Conservation (phyloP, 257 asterid species). For the Marsdenia floribunda region DNA sequence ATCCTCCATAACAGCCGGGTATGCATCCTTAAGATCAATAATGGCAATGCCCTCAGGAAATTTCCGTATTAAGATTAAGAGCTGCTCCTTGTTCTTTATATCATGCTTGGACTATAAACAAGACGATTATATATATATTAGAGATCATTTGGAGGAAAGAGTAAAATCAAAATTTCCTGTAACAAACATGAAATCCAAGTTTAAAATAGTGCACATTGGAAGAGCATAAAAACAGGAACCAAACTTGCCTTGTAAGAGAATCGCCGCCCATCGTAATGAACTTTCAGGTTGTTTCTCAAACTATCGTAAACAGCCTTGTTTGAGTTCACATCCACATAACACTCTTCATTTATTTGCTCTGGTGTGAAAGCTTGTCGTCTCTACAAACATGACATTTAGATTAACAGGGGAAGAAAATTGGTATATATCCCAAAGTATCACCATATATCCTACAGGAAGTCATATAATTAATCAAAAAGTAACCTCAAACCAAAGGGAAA, state of each 20-base stretch:
- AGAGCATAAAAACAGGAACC: neutral
- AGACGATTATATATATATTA: neutral
- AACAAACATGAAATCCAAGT: neutral
- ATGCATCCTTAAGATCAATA: slow-evolving; percentile 78
- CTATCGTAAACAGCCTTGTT: slow-evolving; percentile 12
- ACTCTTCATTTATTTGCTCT: slow-evolving; percentile 16
- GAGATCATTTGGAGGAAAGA: neutral
- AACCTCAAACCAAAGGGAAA: neutral
- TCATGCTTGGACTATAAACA: slow-evolving; percentile 65
- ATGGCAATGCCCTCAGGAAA: slow-evolving; percentile 69
- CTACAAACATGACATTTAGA: neutral
- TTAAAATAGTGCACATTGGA: neutral
- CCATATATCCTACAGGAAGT: neutral
- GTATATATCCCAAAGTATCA: slow-evolving; percentile 1
- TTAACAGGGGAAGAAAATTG: neutral
- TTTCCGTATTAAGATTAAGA: slow-evolving; percentile 51
- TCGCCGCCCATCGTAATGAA: slow-evolving; percentile 6
- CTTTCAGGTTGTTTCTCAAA: slow-evolving; percentile 10
- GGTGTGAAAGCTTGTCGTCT: slow-evolving; percentile 12
- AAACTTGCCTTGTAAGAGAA: slow-evolving; percentile 11
- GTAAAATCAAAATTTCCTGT: neutral
- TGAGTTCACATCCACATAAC: slow-evolving; percentile 9
- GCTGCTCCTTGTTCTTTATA: slow-evolving; percentile 55
- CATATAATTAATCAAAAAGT: neutral
- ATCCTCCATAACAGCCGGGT: slow-evolving; percentile 76